Evolutionary conservation across 441 rosid species (phyloP), one percentile per base, ranked within the genome.

Genomic region (Cnidoscolus chayamansa): DNA sequence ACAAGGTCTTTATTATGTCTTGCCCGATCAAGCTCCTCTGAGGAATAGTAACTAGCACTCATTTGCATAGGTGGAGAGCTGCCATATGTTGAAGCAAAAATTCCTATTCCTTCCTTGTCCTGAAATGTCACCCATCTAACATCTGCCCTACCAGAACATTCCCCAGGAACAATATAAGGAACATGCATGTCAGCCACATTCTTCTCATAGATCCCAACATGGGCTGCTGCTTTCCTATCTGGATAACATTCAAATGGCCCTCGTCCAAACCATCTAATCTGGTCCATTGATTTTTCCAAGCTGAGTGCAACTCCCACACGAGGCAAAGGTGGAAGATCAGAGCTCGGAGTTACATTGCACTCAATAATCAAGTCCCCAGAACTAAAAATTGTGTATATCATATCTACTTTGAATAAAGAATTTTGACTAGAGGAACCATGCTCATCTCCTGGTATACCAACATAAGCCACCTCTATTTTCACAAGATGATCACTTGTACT

Each of bases 221-320:
- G 93, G 15, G 98, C 96, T 57, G 98, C 96, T 20, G 97, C 87
- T 83, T 95, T 93, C 78, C 99, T 84, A 82, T 95, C 99, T 3
- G 97, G 96, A 78, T 93, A 95, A 76, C 99, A 95, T 81, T 93
- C 99, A 72, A 88, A 93, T 70, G 99, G 97, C 64, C 99, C 99
- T 79, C 89, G 84, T 62, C 99, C 99, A 54, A 93, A 95, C 96
- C 98, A 95, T 67, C 61, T 82, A 56, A 89, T 81, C 78, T 73
- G 85, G 83, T 89, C 97, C 81, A 90, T 50, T 71, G 91, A 81
- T 31, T 87, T 88, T 60, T 89, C 91, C 79, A 93, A 71, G 78
- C 86, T 90, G 68, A 95, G 84, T 71, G 87, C 95, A 67, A 95
- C 81, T 65, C 99, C 99, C 19, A 95, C 84, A 10, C 98, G 90